These are phyloP conservation scores for Primulina tabacum DNA, from an alignment of 257 asterid genomes.

Conservation along the genomic window DNA sequence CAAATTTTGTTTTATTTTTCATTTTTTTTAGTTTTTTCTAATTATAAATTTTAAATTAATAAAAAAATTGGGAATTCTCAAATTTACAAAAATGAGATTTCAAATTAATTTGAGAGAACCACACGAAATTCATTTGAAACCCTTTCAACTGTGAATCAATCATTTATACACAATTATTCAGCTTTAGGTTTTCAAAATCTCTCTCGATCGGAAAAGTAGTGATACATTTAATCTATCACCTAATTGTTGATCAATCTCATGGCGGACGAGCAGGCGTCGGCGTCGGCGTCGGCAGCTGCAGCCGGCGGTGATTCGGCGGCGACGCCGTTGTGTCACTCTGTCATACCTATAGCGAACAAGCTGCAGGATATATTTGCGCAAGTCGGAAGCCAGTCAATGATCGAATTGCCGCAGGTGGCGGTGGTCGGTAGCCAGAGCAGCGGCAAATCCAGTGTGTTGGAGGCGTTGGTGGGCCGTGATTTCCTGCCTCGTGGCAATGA, in stretches of 20 bases:
- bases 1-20: too few relatives aligned
- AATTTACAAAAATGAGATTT: too few relatives aligned
- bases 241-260: slow-evolving; percentile 28
- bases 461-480: slow-evolving; percentile 95
- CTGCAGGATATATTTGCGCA: slow-evolving; percentile 91
- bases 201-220: slow-evolving; percentile 1
- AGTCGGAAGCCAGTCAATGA: slow-evolving; percentile 63
- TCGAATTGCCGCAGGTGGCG: slow-evolving; percentile 95
- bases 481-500: slow-evolving; percentile 90
- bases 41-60: too few relatives aligned
- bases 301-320: slow-evolving; percentile 21
- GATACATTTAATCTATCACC: neutral
- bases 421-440: slow-evolving; percentile 99
- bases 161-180: neutral
- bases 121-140: slow-evolving; percentile 2
- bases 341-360: slow-evolving; percentile 78
- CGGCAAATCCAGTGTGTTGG: slow-evolving; percentile 96
- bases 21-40: too few relatives aligned
- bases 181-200: slow-evolving; percentile 23
- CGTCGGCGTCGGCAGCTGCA: slow-evolving; percentile 34
- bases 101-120: slow-evolving; percentile 13
- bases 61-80: too few relatives aligned
- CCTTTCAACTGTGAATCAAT: neutral
- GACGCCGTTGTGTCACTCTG: slow-evolving; percentile 63
- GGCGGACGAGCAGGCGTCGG: slow-evolving; percentile 51